Evolutionary conservation across 2,329 filamentous ascomycete genomes (phyloP), one percentile per base, ranked within the genome.

Genomic region (Alternaria ethzedia): DNA sequence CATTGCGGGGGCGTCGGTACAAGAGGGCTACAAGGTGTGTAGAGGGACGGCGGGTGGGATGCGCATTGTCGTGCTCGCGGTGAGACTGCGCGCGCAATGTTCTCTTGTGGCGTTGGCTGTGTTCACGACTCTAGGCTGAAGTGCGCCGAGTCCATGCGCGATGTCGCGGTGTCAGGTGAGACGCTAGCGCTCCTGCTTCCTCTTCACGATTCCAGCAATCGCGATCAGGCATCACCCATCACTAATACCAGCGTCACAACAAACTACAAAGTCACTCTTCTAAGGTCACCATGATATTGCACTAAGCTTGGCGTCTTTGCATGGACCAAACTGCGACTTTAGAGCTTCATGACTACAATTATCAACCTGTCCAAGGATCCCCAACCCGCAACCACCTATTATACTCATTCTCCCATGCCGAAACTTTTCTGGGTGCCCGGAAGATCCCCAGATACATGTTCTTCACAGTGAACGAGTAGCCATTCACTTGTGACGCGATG

Each of bases 1-100:
- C 85, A 87, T 87, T 44, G 23, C 12, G 51, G 10, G 2, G 23
- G 26, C 3, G n/a, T 7, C 44, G 17, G 15, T 43, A 21, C 7
- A n/a, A 30, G 13, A n/a, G 25, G 32, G 25, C 36, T 55, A 56
- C 8, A 8, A 30, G 12, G 13, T 30, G 45, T 6, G 25, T 8
- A 28, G 7, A 11, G 10, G 17, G 12, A 15, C 21, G 4, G 54
- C 26, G 7, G 57, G 13, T 21, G 13, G 30, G 6, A 36, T 55
- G 50, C 50, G 56, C 60, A 59, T 63, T 51, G 20, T 54, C 15
- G 12, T 13, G 23, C 17, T 59, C 45, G 54, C 36, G 25, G 43
- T 17, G 54, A 3, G 30, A 21, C 13, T 25, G 45, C 49, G 50
- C 23, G 46, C 43, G 23, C 30, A 28, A 21, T 32, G 28, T n/a